These are phyloP conservation scores for Sclerotiophoma versabilis DNA, from an alignment of 2,329 filamentous ascomycete species.

Conservation along the genomic window DNA sequence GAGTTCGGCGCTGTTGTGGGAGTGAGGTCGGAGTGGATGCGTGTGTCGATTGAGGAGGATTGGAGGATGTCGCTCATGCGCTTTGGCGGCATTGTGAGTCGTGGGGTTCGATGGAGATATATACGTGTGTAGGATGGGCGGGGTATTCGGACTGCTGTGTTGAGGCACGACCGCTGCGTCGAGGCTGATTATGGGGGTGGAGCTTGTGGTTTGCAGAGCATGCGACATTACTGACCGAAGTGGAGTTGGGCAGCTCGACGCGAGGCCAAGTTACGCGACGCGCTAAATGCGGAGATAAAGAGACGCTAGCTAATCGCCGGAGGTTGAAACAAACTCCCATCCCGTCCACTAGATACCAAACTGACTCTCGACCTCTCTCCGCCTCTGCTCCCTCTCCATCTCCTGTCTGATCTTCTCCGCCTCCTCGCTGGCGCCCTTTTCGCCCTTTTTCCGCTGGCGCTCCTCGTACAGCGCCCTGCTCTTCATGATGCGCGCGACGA, in stretches of 20 bases:
- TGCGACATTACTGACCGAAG: too few species aligned
- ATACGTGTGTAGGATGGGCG: too few species aligned
- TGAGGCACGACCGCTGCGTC: too few species aligned
- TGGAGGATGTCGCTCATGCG: conserved; percentile 34
- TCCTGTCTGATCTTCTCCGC: conserved; percentile 50
- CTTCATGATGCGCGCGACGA: conserved; percentile 88
- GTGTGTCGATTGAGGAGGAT: conserved; percentile 23
- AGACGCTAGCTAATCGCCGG: conserved; percentile 6
- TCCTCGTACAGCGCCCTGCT: conserved; percentile 90
- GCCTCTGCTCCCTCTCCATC: conserved; percentile 44
- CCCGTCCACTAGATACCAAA: conserved; percentile 41
- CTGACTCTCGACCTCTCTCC: conserved; percentile 51
- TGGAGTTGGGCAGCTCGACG: too few species aligned
- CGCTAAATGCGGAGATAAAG: conserved; percentile 6
- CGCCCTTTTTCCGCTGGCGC: conserved; percentile 85
- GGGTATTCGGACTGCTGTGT: too few species aligned
- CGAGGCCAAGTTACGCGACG: background rate
- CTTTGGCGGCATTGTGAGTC: conserved; percentile 22
- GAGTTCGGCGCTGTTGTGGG: conserved; percentile 16
- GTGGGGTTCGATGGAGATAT: too few species aligned
- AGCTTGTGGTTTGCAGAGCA: too few species aligned
- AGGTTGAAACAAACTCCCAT: background rate
- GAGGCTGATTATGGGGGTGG: too few species aligned
- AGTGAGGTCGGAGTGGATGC: conserved; percentile 3
- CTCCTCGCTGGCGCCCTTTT: conserved; percentile 80